These are phyloP conservation scores for Saccharum spontaneum DNA, from an alignment of 176 grass and related monocot genomes.

Conservation along the genomic window DNA sequence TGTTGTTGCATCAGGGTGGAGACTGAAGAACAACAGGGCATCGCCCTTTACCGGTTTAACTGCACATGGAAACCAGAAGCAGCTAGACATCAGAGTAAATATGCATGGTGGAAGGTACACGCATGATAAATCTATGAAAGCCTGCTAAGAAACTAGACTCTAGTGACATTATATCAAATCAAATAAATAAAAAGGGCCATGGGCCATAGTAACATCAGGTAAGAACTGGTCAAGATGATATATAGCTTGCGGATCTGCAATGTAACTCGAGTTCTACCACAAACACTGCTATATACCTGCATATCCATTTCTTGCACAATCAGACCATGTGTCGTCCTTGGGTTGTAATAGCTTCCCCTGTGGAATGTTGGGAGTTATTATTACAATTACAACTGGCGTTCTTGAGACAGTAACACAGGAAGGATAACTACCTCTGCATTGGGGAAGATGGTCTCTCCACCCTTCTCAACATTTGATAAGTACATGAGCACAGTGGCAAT, in stretches of 20 bases:
- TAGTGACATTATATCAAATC: not conserved
- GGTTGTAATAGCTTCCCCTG: conserved; percentile 70
- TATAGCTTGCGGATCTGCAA: not conserved
- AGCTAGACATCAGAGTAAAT: conserved; percentile 3
- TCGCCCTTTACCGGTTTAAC: conserved; percentile 82
- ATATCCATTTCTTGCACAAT: conserved; percentile 88
- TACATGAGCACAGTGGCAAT: conserved; percentile 91
- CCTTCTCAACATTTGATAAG: conserved; percentile 76
- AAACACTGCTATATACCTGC: conserved; percentile 50
- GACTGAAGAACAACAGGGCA: conserved; percentile 88
- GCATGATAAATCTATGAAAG: not conserved
- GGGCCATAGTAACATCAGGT: not conserved
- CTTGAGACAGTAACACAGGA: not conserved
- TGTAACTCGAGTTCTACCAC: conserved; percentile 1
- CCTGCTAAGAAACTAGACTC: not conserved
- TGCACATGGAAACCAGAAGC: conserved; percentile 34
- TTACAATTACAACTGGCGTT: conserved; percentile 5
- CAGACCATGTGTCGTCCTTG: conserved; percentile 80
- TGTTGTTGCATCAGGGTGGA: conserved; percentile 65
- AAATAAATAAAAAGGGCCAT: not conserved
- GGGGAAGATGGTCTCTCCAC: conserved; percentile 88
- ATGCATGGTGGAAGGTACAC: not conserved
- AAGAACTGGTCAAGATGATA: conserved; percentile 1
- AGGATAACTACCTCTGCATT: conserved; percentile 69
- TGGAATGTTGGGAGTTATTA: conserved; percentile 35